These are phyloP conservation scores for Trypanosoma scelopori DNA, from an alignment of 208 protist species.

Conservation along the genomic window DNA sequence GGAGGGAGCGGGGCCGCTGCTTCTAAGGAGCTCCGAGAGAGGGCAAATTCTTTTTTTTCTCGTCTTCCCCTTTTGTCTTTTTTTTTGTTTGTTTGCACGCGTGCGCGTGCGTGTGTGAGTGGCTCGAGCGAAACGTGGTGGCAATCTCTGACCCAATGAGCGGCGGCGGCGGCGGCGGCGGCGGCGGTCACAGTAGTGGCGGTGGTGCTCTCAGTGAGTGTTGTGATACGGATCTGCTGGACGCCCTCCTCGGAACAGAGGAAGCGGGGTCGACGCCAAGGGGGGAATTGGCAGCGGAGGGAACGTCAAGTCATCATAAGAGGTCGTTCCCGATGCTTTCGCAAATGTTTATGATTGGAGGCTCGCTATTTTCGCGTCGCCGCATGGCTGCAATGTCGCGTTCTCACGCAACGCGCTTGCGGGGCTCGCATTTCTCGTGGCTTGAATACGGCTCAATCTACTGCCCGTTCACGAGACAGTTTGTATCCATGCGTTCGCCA, in stretches of 20 bases:
- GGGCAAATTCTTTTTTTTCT: too few species aligned
- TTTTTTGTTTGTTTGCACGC: neutral
- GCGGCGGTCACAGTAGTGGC: neutral
- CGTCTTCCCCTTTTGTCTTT: too few species aligned
- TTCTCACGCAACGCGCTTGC: slow-evolving; percentile 3
- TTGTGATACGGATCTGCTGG: slow-evolving; percentile 19
- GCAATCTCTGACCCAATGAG: neutral
- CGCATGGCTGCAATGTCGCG: neutral
- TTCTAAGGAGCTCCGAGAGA: too few species aligned
- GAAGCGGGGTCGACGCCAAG: neutral
- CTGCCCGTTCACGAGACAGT: slow-evolving; percentile 65
- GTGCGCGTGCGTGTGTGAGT: too few species aligned
- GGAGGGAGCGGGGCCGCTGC: too few species aligned
- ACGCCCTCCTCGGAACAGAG: slow-evolving; percentile 14
- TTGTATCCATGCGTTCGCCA: slow-evolving; percentile 40
- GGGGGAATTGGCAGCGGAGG: neutral
- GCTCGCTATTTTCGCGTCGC: slow-evolving; percentile 41
- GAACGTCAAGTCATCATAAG: neutral
- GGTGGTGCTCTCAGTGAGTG: neutral
- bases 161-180: neutral
- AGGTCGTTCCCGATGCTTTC: neutral
- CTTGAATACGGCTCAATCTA: slow-evolving; percentile 35
- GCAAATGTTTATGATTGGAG: slow-evolving; percentile 41
- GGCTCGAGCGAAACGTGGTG: neutral
- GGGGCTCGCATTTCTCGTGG: neutral